Evolutionary conservation across 169 alveolate genomes (phyloP), one percentile per base, ranked within the genome.

Genomic region (Cryptosporidium parvum): DNA sequence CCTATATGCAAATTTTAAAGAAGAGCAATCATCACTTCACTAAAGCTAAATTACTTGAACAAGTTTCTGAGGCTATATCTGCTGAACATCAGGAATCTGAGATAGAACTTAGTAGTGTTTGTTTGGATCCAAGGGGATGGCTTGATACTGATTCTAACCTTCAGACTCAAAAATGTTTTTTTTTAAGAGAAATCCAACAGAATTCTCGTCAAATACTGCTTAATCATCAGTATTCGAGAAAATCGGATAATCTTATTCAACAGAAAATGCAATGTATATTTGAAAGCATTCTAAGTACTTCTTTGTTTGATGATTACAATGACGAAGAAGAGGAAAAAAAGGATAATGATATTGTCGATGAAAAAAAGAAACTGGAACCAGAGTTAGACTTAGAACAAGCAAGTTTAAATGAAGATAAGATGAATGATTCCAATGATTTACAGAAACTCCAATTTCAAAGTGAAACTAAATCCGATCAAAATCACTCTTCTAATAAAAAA

Each of bases 171-270:
- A 23, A 26, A 26, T 71, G 69, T 21, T 73, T 53, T 26, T 73
- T 73, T 26, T 14, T 73, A 37, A 31, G 86, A 70, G 86, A 73
- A 52, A 73, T 73, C 16, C 86, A 73, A 14, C 62, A 56, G 21
- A 73, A 53, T 42, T 73, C 86, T n/a, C 70, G 86, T 31, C 52
- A n/a, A 21, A 59, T 73, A 23, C 12, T 37, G 3, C 48, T 73
- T 10, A 52, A 23, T 23, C 62, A 39, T 14, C 86, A 73, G 26
- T 23, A 33, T n/a, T 53, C 59, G 0, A 14, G 56, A 14, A 58
- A 70, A 26, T 12, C 23, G 2, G 18, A 56, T 2, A 2, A 56
- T n/a, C 12, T 56, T 6, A 23, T 56, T 21, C 72, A 31, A 33
- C 29, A 65, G 16, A 37, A 29, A 65, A 26, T 65, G 53, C 72